Percentiles rank a stretch among this genome's conserved stretches.
Evolutionary conservation across 2,329 filamentous ascomycete genomes (phyloP).

Genomic region (Chalaropsis thielavioides): DNA sequence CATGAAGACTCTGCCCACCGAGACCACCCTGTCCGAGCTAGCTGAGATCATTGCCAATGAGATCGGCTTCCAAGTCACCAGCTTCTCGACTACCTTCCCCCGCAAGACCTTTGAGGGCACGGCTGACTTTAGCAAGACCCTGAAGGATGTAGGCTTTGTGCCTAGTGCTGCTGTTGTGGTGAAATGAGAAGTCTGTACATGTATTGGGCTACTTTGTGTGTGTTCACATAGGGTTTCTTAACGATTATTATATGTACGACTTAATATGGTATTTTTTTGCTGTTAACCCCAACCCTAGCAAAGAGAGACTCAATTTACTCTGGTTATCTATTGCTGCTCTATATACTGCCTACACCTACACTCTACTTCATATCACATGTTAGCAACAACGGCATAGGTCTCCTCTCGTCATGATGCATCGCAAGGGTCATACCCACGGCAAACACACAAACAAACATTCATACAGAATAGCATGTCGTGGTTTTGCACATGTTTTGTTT

Average conservation of each 20-base stretch:
- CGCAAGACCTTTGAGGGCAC: slow-evolving; percentile 59
- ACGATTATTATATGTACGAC: background rate
- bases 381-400: background rate
- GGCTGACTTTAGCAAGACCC: slow-evolving; percentile 70
- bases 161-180: slow-evolving; percentile 85
- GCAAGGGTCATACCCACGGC: too few relatives aligned
- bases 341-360: background rate
- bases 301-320: background rate
- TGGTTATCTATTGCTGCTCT: too few relatives aligned
- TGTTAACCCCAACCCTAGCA: background rate
- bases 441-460: too few relatives aligned
- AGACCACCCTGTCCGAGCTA: slow-evolving; percentile 87
- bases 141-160: slow-evolving; percentile 82
- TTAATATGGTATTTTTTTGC: background rate
- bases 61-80: slow-evolving; percentile 52
- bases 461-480: too few relatives aligned
- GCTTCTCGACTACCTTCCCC: slow-evolving; percentile 77
- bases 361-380: background rate
- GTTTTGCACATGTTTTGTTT: background rate
- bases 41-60: slow-evolving; percentile 61
- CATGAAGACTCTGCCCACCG: slow-evolving; percentile 74
- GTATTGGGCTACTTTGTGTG: background rate
- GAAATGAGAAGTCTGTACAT: slow-evolving; percentile 26
- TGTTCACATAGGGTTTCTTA: background rate
- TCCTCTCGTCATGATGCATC: too few relatives aligned